phyloP scores from a whole-genome alignment of 2,329 filamentous ascomycete species.

The Claviceps sp. region DNA sequence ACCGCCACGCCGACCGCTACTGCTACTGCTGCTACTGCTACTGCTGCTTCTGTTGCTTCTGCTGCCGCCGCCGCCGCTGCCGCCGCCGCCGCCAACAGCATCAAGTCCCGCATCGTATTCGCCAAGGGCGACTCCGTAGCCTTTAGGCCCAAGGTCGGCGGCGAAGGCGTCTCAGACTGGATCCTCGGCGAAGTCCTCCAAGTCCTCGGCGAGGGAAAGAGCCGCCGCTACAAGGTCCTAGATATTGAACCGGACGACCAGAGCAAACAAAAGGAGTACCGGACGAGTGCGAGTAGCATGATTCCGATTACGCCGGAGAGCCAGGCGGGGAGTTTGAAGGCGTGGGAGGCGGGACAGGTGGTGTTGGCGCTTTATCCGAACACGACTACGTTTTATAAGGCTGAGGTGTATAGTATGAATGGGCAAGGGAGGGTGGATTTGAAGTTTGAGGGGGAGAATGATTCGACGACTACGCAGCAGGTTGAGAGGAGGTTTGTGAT shows the following conservation, averaged over 20 bases:
- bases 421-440: slow-evolving; percentile 44
- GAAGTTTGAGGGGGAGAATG: slow-evolving; percentile 70
- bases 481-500: slow-evolving; percentile 66
- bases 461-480: slow-evolving; percentile 57
- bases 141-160: slow-evolving; percentile 45
- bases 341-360: slow-evolving; percentile 54
- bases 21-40: background rate
- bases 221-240: slow-evolving; percentile 64
- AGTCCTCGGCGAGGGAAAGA: slow-evolving; percentile 64
- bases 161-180: slow-evolving; percentile 43
- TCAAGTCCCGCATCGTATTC: slow-evolving; percentile 41
- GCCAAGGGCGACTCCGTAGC: slow-evolving; percentile 51
- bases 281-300: slow-evolving; percentile 60
- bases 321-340: slow-evolving; percentile 35
- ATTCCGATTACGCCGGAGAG: slow-evolving; percentile 55
- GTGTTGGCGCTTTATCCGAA: slow-evolving; percentile 71
- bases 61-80: background rate
- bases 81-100: slow-evolving; percentile 9
- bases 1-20: no score
- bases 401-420: slow-evolving; percentile 62
- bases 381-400: slow-evolving; percentile 76
- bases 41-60: background rate
- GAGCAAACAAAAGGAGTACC: slow-evolving; percentile 54
- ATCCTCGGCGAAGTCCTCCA: slow-evolving; percentile 68
- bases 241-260: slow-evolving; percentile 65